Conservation (phyloP, 140 eudicot genomes). For the Oenanthe javanica region DNA sequence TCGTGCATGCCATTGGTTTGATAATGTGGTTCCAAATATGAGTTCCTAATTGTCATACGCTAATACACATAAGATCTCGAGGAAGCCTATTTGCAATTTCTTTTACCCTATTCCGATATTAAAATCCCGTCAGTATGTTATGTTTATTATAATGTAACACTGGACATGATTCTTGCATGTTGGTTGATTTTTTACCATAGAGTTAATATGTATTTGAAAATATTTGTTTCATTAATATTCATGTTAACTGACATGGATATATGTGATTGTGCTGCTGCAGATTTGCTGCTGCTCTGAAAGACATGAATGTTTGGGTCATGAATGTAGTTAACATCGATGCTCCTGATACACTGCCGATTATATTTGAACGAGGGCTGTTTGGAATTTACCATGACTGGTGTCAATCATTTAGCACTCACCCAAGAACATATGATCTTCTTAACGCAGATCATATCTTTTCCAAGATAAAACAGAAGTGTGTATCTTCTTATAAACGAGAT, state of each 20-base stretch:
- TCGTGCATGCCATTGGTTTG: neutral
- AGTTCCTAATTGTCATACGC: neutral
- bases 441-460: conserved; percentile 97
- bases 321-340: conserved; percentile 71
- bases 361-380: conserved; percentile 84
- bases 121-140: neutral
- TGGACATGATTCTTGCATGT: neutral
- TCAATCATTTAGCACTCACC: conserved; percentile 91
- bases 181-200: neutral
- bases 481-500: neutral
- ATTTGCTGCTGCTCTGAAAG: conserved; percentile 91
- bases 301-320: conserved; percentile 85
- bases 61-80: neutral
- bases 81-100: neutral
- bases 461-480: conserved; percentile 67
- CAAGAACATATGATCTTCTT: conserved; percentile 92
- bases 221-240: neutral
- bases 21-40: neutral
- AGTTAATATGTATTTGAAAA: neutral
- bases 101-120: neutral
- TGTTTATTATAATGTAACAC: neutral
- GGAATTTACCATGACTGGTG: conserved; percentile 99
- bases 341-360: conserved; percentile 87
- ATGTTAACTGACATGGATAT: neutral
- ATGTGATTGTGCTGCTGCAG: conserved; percentile 37